Evolutionary conservation across 805 yeast species (phyloP).

Genomic region (Ogataea polymorpha): DNA sequence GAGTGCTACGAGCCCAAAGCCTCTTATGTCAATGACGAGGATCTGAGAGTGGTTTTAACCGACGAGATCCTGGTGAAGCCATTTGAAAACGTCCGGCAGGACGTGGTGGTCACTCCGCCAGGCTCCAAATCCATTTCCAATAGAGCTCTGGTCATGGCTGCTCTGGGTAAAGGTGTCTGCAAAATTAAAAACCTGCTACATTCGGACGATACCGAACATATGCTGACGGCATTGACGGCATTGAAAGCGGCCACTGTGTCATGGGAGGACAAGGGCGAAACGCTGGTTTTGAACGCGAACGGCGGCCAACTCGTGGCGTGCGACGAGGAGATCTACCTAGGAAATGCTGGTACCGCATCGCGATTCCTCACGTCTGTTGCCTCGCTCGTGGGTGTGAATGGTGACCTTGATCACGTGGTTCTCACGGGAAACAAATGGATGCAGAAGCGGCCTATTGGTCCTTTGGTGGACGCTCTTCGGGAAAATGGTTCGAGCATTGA

Average conservation of each 20-base stretch:
- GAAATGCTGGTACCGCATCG: constrained; percentile 98
- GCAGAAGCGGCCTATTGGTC: constrained; percentile 97
- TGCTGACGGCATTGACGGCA: constrained; percentile 81
- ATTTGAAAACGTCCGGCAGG: constrained; percentile 39
- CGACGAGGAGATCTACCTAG: constrained; percentile 71
- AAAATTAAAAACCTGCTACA: constrained; percentile 81
- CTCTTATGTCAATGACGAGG: constrained; percentile 76
- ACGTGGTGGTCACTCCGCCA: constrained; percentile 70
- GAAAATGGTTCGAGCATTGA: constrained; percentile 74
- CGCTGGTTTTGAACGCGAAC: constrained; percentile 78
- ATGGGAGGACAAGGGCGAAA: constrained; percentile 88
- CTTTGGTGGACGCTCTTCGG: constrained; percentile 86
- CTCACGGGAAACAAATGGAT: constrained; percentile 94
- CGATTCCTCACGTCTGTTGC: constrained; percentile 92
- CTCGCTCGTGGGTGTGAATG: constrained; percentile 61
- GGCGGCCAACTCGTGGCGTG: constrained; percentile 74
- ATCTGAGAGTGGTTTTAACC: constrained; percentile 75
- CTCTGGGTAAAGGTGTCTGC: constrained; percentile 84
- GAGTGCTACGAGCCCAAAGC: constrained; percentile 87
- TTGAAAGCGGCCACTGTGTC: constrained; percentile 78
- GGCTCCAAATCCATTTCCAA: constrained; percentile 97
- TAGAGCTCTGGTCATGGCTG: constrained; percentile 89
- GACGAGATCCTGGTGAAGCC: constrained; percentile 73
- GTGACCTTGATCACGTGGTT: constrained; percentile 43
- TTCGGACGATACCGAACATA: constrained; percentile 94